A percentile compares a stretch with the other conserved stretches of the same genome.
phyloP scores from a whole-genome alignment of 768 basidiomycete genomes.

The Trametes sanguinea region DNA sequence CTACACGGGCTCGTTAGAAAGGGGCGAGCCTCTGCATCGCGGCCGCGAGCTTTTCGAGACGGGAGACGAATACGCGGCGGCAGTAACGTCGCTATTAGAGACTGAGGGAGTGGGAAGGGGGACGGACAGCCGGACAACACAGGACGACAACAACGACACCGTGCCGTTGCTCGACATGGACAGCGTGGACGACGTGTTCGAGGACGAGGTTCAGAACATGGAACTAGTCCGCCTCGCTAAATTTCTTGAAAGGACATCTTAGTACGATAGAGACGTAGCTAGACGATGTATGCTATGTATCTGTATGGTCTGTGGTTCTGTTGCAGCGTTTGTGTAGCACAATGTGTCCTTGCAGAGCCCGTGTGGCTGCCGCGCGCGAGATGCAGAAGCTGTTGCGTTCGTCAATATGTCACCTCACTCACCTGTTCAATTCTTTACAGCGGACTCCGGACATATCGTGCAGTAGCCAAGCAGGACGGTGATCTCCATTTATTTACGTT shows the following conservation, averaged over 20 bases:
- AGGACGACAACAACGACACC: background rate
- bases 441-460: too few species aligned
- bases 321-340: too few species aligned
- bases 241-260: background rate
- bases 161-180: background rate
- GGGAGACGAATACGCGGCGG: background rate
- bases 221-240: background rate
- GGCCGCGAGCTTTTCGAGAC: background rate
- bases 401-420: too few species aligned
- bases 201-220: background rate
- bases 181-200: background rate
- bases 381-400: too few species aligned
- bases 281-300: too few species aligned
- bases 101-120: background rate
- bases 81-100: background rate
- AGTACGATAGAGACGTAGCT: too few species aligned
- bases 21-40: background rate
- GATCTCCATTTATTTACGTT: too few species aligned
- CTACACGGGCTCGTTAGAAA: background rate
- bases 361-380: too few species aligned
- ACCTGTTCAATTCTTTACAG: too few species aligned
- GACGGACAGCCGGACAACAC: background rate
- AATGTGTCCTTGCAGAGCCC: too few species aligned
- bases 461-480: too few species aligned
- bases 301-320: too few species aligned